These are phyloP conservation scores for Acanthamoeba sp. DNA, from an alignment of 208 protist genomes.

Conservation along the genomic window DNA sequence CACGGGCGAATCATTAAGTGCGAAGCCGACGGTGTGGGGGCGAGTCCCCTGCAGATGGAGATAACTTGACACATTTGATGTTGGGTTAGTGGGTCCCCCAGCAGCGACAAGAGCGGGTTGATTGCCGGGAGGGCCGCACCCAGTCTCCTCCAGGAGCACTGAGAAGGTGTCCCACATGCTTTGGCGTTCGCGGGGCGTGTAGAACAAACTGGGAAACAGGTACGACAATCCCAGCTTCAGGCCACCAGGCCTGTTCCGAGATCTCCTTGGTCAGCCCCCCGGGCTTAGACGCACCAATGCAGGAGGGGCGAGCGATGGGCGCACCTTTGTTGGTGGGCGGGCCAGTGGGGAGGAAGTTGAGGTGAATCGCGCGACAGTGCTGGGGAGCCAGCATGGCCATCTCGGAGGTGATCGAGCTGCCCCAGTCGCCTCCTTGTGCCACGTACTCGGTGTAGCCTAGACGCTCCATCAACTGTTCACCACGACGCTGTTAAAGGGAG, in stretches of 20 bases:
- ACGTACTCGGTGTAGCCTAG: neutral
- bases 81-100: no score
- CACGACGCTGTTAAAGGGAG: no score
- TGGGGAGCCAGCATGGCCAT: conserved; percentile 12
- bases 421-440: conserved; percentile 64
- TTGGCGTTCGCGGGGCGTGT: neutral
- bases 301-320: no score
- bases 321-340: neutral
- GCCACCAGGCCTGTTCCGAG: neutral
- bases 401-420: conserved; percentile 21
- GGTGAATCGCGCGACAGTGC: conserved; percentile 38
- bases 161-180: neutral
- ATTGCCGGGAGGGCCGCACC: neutral
- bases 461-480: neutral
- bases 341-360: conserved; percentile 39
- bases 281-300: no score
- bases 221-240: neutral
- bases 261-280: no score
- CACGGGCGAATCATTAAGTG: conserved; percentile 67
- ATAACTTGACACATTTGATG: no score
- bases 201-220: conserved; percentile 24
- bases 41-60: neutral
- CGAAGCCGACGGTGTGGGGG: conserved; percentile 42
- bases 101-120: neutral
- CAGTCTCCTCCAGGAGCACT: neutral